Evolutionary conservation across 768 basidiomycete species (phyloP), one percentile per base, ranked within the genome.

Genomic region (Lactarius hatsudake): DNA sequence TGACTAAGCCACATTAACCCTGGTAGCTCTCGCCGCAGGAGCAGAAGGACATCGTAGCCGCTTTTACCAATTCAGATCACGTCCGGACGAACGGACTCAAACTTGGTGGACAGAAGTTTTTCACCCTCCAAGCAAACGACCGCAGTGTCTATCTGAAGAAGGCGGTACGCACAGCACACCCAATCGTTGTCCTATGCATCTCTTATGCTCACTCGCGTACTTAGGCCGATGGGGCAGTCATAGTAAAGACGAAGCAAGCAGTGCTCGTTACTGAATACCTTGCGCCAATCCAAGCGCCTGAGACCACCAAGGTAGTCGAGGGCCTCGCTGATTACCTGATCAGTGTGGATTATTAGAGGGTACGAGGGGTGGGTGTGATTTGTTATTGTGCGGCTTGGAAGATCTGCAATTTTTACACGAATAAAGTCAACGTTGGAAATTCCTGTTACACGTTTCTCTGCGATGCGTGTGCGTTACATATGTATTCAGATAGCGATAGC

Each of bases 191-290:
- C 17, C n/a, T 20, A 45, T 13, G 9, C 38, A 45, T 10, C 26
- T 3, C 64, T 13, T 53, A 45, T 48, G 61, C 53, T 51, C 56
- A 59, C 62, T 48, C 53, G 62, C 60, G 38, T 59, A 61, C 12
- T 56, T 73, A 96, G 94, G 83, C 81, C 26, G 86, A 92, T 75
- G 95, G 96, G 1, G 85, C 81, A 43, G 72, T 84, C 36, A 72
- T 94, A 66, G 87, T 91, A 57, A 91, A 90, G 81, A 96, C 93
- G 20, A 89, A 83, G 68, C 89, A 91, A 73, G 93, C 92, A n/a
- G 79, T 96, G 64, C 81, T 98, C 61, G 87, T 97, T 26, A 85
- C 86, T 6, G 87, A 88, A 74, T 98, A 96, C 77, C 66, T 66
- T 0, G 79, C 81, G 6, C 93, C 93, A 0, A 73, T 75, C 48